Conservation (phyloP, 208 protist species). For the Tritrichomonas musculus region DNA sequence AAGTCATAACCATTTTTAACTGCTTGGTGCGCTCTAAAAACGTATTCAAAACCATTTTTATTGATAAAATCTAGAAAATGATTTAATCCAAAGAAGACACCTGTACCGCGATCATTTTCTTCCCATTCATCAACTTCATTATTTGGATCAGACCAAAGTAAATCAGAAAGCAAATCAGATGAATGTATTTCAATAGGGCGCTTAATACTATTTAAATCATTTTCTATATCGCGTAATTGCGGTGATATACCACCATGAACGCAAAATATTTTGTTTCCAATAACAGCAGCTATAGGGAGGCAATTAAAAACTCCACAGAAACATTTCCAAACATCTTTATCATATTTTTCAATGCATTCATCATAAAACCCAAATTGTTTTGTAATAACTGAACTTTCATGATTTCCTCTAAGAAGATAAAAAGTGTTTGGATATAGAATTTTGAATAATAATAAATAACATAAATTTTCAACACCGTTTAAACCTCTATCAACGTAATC, state of each 20-base stretch:
- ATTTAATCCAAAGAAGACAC: conserved; percentile 91
- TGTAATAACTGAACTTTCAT: conserved; percentile 93
- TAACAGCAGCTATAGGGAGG: conserved; percentile 91
- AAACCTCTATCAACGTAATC: conserved; percentile 98
- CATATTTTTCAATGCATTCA: conserved; percentile 94
- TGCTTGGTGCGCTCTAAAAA: not conserved
- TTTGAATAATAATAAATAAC: conserved; percentile 84
- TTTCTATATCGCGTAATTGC: conserved; percentile 84
- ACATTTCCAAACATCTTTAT: conserved; percentile 93
- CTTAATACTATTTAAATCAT: conserved; percentile 83
- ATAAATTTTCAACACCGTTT: conserved; percentile 93
- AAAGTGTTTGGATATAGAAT: conserved; percentile 51
- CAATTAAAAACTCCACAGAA: conserved; percentile 99
- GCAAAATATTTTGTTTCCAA: conserved; percentile 99
- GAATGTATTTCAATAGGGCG: conserved; percentile 75
- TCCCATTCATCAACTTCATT: conserved; percentile 74
- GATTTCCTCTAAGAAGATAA: conserved; percentile 89
- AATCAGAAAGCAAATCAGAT: conserved; percentile 42
- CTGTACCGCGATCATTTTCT: conserved; percentile 88
- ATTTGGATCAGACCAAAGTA: conserved; percentile 52
- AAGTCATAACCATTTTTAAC: not conserved
- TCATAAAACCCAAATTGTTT: conserved; percentile 98
- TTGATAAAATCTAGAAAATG: conserved; percentile 92
- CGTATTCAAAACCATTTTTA: conserved; percentile 63
- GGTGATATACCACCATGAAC: conserved; percentile 92